Percentiles rank a stretch among this genome's conserved stretches.
Evolutionary conservation across 2,329 filamentous ascomycete genomes (phyloP).

Genomic region (Talaromyces albobiverticillius): DNA sequence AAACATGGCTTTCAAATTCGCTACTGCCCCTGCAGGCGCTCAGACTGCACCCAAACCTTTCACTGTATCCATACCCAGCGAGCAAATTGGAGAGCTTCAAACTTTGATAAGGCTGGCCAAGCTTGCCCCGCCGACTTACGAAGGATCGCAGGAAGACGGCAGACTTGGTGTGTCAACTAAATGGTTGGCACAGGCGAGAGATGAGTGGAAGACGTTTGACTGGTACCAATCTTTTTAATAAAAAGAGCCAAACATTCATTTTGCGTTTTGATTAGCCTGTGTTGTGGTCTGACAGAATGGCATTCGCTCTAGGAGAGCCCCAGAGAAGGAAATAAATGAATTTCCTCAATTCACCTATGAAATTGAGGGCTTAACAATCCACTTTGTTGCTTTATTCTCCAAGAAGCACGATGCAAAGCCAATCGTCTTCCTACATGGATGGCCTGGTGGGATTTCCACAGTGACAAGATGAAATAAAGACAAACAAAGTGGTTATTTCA

Average conservation of each 20-base stretch:
- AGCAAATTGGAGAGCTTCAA: conserved; percentile 46
- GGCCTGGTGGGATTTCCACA: conserved; percentile 40
- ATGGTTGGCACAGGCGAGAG: conserved; percentile 45
- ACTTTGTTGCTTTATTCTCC: conserved; percentile 58
- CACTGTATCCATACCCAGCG: conserved; percentile 41
- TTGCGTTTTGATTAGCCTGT: no score
- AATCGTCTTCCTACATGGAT: conserved; percentile 54
- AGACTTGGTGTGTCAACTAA: conserved; percentile 46
- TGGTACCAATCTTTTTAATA: no score
- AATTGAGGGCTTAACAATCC: conserved; percentile 40
- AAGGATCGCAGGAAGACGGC: conserved; percentile 44
- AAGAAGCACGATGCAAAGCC: conserved; percentile 49
- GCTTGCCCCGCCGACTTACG: conserved; percentile 49
- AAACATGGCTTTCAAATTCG: conserved; percentile 26
- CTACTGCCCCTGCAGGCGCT: conserved; percentile 33
- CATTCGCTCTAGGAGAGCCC: conserved; percentile 26
- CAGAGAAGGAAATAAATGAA: conserved; percentile 46
- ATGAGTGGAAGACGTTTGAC: conserved; percentile 47
- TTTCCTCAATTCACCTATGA: conserved; percentile 50
- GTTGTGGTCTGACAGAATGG: conserved; percentile 16
- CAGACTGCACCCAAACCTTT: conserved; percentile 41
- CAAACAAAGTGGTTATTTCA: no score
- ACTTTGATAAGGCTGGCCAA: conserved; percentile 48
- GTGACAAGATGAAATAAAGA: neutral
- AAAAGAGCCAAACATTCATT: no score